Evolutionary conservation across 176 grass and related monocot genomes (phyloP).

Genomic region (Oryza nivara): DNA sequence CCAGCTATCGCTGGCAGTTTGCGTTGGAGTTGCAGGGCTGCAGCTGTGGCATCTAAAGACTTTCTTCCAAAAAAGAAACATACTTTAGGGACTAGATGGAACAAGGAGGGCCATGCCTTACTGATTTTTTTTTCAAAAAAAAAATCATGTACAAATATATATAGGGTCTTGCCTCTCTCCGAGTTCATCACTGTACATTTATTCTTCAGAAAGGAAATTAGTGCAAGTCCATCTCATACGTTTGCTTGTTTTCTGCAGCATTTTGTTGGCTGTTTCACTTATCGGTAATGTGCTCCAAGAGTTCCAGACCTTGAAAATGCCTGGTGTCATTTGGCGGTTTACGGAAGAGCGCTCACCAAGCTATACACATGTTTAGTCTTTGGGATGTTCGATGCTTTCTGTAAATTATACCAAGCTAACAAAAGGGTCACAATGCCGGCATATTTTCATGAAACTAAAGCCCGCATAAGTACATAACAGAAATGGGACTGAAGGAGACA

Average conservation of each 20-base stretch:
- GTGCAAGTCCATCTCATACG: neutral
- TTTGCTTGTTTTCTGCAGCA: neutral
- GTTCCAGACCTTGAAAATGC: neutral
- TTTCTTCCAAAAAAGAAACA: constrained; percentile 59
- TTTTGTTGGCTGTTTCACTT: neutral
- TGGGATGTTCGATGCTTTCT: neutral
- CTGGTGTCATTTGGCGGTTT: neutral
- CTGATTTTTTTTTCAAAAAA: neutral
- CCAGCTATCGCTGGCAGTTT: constrained; percentile 52
- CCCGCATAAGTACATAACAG: neutral
- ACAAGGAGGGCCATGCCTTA: neutral
- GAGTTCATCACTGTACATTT: neutral
- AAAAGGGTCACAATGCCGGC: neutral
- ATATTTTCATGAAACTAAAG: constrained; percentile 1
- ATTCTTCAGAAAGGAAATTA: neutral
- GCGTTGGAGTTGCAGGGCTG: constrained; percentile 48
- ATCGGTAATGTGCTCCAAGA: neutral
- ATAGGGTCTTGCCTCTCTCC: neutral
- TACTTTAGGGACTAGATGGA: constrained; percentile 29
- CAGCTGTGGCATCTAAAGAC: constrained; percentile 63
- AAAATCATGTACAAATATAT: neutral
- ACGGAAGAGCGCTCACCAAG: too few species aligned
- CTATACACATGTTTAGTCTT: too few species aligned
- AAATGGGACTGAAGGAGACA: constrained; percentile 8
- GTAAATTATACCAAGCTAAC: neutral